A percentile compares a stretch with the other conserved stretches of the same genome.
Conservation (phyloP, 2,329 filamentous ascomycete species). For the Trichoderma guizhouense region DNA sequence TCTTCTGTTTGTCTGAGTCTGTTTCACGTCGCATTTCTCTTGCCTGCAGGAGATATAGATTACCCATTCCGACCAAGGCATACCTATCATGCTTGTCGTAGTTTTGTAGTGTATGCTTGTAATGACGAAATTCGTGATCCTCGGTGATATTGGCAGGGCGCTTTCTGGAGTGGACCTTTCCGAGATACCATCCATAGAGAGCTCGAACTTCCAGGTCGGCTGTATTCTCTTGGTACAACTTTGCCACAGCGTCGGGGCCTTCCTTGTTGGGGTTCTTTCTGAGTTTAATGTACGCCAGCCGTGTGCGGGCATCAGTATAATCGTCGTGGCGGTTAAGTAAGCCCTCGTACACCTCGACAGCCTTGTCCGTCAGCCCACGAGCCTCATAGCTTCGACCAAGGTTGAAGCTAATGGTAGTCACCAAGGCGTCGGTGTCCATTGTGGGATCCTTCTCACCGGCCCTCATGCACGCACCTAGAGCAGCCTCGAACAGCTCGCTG, state of each 20-base stretch:
- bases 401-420: constrained; percentile 97
- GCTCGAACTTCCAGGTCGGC: constrained; percentile 87
- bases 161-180: constrained; percentile 76
- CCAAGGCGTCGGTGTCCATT: constrained; percentile 82
- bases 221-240: constrained; percentile 80
- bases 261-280: constrained; percentile 77
- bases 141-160: constrained; percentile 75
- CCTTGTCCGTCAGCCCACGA: constrained; percentile 74
- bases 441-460: constrained; percentile 71
- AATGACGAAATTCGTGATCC: constrained; percentile 87
- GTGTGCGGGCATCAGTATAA: constrained; percentile 86
- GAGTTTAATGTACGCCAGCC: constrained; percentile 86
- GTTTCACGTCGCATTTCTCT: constrained; percentile 92
- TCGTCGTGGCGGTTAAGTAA: constrained; percentile 80
- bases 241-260: constrained; percentile 79
- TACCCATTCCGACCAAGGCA: constrained; percentile 93
- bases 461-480: constrained; percentile 80
- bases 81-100: constrained; percentile 99
- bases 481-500: constrained; percentile 87
- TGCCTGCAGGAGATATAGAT: constrained; percentile 80
- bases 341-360: constrained; percentile 83
- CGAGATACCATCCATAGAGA: constrained; percentile 92
- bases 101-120: constrained; percentile 92
- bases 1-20: constrained; percentile 86
- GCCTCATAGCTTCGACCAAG: constrained; percentile 91